These are phyloP conservation scores for Apodospora peruviana DNA, from an alignment of 495 filamentous ascomycete species.

Conservation along the genomic window DNA sequence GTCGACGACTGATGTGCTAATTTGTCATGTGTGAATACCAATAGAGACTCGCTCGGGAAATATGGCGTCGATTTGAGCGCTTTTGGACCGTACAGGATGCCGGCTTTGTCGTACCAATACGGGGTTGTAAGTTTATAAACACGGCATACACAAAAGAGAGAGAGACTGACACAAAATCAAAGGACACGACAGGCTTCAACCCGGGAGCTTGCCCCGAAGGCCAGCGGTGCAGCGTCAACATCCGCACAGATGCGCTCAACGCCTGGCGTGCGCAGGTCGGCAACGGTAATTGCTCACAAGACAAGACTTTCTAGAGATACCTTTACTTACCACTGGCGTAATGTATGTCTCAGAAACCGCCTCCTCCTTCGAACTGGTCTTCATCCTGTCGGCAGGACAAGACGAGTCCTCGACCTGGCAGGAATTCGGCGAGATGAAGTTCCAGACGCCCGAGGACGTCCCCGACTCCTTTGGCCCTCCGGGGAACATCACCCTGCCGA, in stretches of 20 bases:
- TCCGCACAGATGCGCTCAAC: conserved; percentile 1
- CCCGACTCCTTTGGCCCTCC: not conserved
- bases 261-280: conserved; percentile 1
- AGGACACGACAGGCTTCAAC: not conserved
- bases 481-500: not conserved
- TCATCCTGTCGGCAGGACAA: not conserved
- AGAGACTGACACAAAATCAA: not conserved
- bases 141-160: not conserved
- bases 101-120: not conserved
- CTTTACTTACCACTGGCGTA: not conserved
- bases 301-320: not conserved
- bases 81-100: not conserved
- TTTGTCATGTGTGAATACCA: not conserved
- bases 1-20: not conserved
- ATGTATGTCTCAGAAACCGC: not conserved
- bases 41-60: not conserved
- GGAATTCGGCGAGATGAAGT: conserved; percentile 4
- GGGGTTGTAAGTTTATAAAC: not conserved
- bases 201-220: not conserved
- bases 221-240: not conserved
- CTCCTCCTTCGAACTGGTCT: not conserved
- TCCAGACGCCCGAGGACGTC: not conserved
- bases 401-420: conserved; percentile 2
- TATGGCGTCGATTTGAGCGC: not conserved
- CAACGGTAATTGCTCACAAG: not conserved